Evolutionary conservation across 2,329 filamentous ascomycete species (phyloP), one percentile per base, ranked within the genome.

Genomic region (Cladophialophora exuberans): DNA sequence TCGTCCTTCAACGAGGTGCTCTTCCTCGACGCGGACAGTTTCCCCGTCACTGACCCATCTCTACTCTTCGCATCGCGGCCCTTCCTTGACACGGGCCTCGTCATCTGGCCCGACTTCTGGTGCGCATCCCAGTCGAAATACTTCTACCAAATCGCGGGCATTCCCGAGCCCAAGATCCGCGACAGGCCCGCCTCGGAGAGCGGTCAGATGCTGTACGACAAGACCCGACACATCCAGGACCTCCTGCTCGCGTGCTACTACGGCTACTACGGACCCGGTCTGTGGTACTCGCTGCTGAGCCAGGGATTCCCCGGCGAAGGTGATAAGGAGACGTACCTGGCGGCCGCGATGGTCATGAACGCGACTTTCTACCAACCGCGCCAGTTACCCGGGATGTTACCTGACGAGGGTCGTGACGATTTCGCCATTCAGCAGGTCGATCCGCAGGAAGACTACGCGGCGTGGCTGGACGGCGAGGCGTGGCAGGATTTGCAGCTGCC

Each of bases 201-300:
- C 2, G 77, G 79, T 15, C 72, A 81, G 46, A 56, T 83, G 1
- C 62, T 80, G 4, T 69, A 77, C 52, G 75, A 78, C 56, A 82
- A 82, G 59, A 69, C 66, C 5, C 71, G 69, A 1, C 80, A 82
- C 53, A 66, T 68, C 15, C 68, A 72, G 22, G 76, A 74, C 23
- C 69, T 83, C 0, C 65, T 82, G 6, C 73, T 83, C 18, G 73
- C 76, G 20, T 70, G 75, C 0, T 83, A 82, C 66, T 83, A 83
- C 70, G 83, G 82, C 68, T 77, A 77, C 65, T 78, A 79, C 66
- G 80, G 80, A 0, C 78, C 79, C 1, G 65, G 69, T 13, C 73
- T 74, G 63, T 83, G 78, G 67, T 83, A 81, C 61, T 73, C 73
- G 0, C 64, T 82, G 3, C 66, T 77, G 23, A 75, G 70, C 20